Evolutionary conservation across 148 eudicot species (phyloP).

Genomic region (Limonium bicolor): DNA sequence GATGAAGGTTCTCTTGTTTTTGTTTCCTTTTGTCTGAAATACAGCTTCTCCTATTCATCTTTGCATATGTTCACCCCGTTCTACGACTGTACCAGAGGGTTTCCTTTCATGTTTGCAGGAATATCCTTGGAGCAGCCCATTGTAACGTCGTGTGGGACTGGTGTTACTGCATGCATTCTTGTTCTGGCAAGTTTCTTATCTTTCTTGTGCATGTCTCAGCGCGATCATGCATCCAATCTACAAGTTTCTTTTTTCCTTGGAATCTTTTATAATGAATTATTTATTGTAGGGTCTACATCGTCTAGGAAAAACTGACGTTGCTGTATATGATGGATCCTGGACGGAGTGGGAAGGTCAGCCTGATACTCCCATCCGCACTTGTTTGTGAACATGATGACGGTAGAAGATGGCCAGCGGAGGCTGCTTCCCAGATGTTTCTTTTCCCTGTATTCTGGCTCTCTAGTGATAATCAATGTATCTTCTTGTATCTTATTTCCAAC

Average conservation of each 20-base stretch:
- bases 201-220: background rate
- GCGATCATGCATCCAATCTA: background rate
- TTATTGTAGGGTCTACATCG: constrained; percentile 73
- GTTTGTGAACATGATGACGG: too few species aligned
- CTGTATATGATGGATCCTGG: constrained; percentile 97
- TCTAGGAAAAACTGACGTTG: constrained; percentile 67
- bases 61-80: background rate
- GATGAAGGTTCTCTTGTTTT: constrained; percentile 84
- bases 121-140: constrained; percentile 57
- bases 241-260: too few species aligned
- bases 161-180: constrained; percentile 90
- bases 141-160: constrained; percentile 82
- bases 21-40: too few species aligned
- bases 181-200: constrained; percentile 41
- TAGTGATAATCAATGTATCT: too few species aligned
- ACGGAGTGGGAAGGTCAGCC: constrained; percentile 84
- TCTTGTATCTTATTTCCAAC: too few species aligned
- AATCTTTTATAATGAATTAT: background rate
- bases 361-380: too few species aligned
- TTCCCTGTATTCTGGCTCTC: too few species aligned
- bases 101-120: constrained; percentile 23
- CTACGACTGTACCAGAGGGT: background rate
- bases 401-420: too few species aligned
- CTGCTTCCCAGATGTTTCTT: too few species aligned
- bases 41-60: background rate